phyloP scores from a whole-genome alignment of 1,284 basidiomycete genomes.

The Cutaneotrichosporon spelunceum region DNA sequence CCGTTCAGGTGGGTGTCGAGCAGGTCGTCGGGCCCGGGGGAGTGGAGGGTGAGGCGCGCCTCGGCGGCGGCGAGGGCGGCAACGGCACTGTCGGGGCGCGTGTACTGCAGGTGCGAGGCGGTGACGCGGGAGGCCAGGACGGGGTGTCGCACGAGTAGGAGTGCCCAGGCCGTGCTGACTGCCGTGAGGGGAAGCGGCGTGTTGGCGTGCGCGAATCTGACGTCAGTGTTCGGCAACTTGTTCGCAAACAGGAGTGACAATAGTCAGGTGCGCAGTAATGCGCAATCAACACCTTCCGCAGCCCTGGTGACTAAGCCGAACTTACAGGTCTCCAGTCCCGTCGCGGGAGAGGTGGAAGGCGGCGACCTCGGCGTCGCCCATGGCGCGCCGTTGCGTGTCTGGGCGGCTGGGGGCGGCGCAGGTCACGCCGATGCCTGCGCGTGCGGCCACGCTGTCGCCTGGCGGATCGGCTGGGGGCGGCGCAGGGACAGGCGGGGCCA shows the following conservation, averaged over 20 bases:
- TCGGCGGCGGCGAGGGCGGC: slow-evolving; percentile 21
- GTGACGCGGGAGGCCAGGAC: slow-evolving; percentile 63
- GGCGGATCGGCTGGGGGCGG: background rate
- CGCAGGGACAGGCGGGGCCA: background rate
- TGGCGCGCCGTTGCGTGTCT: background rate
- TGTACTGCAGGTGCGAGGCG: slow-evolving; percentile 64
- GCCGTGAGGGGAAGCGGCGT: slow-evolving; percentile 56
- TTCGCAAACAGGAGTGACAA: no score
- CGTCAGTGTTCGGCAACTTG: no score
- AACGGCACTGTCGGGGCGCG: slow-evolving; percentile 15
- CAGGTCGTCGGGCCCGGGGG: slow-evolving; percentile 8
- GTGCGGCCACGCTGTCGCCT: background rate
- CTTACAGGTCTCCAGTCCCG: slow-evolving; percentile 78
- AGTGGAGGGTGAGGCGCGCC: slow-evolving; percentile 18
- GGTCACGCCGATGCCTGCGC: slow-evolving; percentile 1
- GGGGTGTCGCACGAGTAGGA: slow-evolving; percentile 60
- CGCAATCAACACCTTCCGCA: no score
- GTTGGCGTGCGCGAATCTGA: slow-evolving; percentile 58
- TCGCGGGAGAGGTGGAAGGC: slow-evolving; percentile 51
- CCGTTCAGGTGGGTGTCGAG: slow-evolving; percentile 14
- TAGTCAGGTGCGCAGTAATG: no score
- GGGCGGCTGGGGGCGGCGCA: background rate
- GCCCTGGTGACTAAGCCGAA: no score
- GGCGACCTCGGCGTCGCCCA: background rate
- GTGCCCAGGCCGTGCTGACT: slow-evolving; percentile 65